Evolutionary conservation across 2,329 filamentous ascomycete genomes (phyloP).

Genomic region (Teratosphaeria zuluensis): DNA sequence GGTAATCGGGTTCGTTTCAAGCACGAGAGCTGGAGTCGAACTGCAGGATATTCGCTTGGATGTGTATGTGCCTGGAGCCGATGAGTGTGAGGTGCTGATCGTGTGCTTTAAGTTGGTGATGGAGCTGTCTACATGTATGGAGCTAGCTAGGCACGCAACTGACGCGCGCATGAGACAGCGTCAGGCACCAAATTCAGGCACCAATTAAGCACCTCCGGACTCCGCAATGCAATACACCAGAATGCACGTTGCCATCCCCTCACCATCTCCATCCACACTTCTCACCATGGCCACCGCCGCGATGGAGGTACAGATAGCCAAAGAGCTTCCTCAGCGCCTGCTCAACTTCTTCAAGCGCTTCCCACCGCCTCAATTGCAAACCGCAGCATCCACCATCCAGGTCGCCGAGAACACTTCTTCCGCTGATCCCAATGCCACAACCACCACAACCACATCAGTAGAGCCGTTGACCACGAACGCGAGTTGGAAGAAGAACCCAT

Average conservation of each 20-base stretch:
- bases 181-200: neutral
- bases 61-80: no score
- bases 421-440: slow-evolving; percentile 30
- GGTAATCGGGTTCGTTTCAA: neutral
- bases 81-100: neutral
- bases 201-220: neutral
- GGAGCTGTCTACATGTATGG: neutral
- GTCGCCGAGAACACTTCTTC: slow-evolving; percentile 28
- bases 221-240: neutral
- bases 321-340: slow-evolving; percentile 63
- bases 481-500: slow-evolving; percentile 58
- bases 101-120: neutral
- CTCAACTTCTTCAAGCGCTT: slow-evolving; percentile 83
- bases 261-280: slow-evolving; percentile 1
- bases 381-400: slow-evolving; percentile 29
- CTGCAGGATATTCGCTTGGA: no score
- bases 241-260: neutral
- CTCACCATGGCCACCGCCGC: slow-evolving; percentile 8
- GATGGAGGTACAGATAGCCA: slow-evolving; percentile 42
- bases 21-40: neutral
- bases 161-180: neutral
- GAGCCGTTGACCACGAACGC: slow-evolving; percentile 5
- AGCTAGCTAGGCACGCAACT: slow-evolving; percentile 2
- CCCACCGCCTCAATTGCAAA: slow-evolving; percentile 52
- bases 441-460: slow-evolving; percentile 12